Percentiles rank a stretch among this genome's conserved stretches.
phyloP scores from a whole-genome alignment of 1,139 yeast genomes.

The Suhomyces chickasaworum region DNA sequence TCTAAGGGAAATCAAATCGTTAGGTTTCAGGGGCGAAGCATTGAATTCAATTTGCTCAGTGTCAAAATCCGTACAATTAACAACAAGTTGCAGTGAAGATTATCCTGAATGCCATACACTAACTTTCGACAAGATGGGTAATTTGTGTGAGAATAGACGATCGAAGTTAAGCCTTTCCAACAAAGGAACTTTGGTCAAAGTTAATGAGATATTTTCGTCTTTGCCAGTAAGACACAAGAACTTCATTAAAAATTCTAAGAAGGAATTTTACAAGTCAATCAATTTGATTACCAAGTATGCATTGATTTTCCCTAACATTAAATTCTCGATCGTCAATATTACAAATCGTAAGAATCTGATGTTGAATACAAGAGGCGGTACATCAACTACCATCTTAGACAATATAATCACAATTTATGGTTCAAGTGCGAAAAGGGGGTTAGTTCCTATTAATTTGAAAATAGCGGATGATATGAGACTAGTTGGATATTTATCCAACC shows the following conservation, averaged over 20 bases:
- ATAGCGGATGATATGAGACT: constrained; percentile 30
- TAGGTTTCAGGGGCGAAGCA: constrained; percentile 89
- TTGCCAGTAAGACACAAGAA: constrained; percentile 78
- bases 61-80: constrained; percentile 49
- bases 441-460: constrained; percentile 48
- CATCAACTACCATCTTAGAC: constrained; percentile 36
- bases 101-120: constrained; percentile 63
- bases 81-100: constrained; percentile 52
- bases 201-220: constrained; percentile 57
- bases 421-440: constrained; percentile 57
- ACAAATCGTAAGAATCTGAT: constrained; percentile 52
- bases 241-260: constrained; percentile 63
- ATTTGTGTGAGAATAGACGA: constrained; percentile 33
- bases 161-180: constrained; percentile 38
- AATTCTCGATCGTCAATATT: constrained; percentile 60
- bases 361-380: constrained; percentile 52
- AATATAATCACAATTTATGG: constrained; percentile 75
- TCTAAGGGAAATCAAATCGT: constrained; percentile 51
- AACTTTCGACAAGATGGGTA: constrained; percentile 57
- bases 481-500: constrained; percentile 69
- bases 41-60: constrained; percentile 70
- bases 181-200: constrained; percentile 59
- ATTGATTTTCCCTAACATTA: constrained; percentile 56
- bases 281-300: constrained; percentile 68
- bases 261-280: constrained; percentile 72